A percentile compares a stretch with the other conserved stretches of the same genome.
These are phyloP conservation scores for Clavispora santaluciae DNA, from an alignment of 805 yeast species.

Conservation along the genomic window DNA sequence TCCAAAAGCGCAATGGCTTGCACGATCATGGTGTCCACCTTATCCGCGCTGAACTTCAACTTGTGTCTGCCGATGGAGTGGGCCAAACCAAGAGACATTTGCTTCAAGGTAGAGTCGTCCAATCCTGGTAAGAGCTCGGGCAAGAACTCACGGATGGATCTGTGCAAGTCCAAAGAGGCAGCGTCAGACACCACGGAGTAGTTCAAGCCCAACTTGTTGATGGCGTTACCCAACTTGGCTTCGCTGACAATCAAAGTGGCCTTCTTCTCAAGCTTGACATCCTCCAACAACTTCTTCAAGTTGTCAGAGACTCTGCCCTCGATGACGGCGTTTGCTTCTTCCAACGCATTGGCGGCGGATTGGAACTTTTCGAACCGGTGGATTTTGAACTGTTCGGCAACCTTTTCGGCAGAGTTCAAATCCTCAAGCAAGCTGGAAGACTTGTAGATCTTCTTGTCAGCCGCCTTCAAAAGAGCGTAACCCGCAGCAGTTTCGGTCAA, in stretches of 20 bases:
- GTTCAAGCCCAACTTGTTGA: slow-evolving; percentile 88
- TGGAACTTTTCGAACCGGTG: slow-evolving; percentile 93
- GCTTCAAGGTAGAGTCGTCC: slow-evolving; percentile 74
- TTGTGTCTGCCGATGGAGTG: slow-evolving; percentile 98
- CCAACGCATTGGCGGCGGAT: slow-evolving; percentile 93
- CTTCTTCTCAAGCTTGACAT: slow-evolving; percentile 74
- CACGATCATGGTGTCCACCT: slow-evolving; percentile 98
- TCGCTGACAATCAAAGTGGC: slow-evolving; percentile 88
- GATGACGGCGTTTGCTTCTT: slow-evolving; percentile 86
- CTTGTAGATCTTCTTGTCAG: slow-evolving; percentile 95
- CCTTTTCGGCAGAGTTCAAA: slow-evolving; percentile 77
- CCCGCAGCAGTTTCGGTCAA: slow-evolving; percentile 99
- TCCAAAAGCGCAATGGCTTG: slow-evolving; percentile 97
- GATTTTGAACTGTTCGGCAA: slow-evolving; percentile 83
- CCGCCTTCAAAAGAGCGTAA: slow-evolving; percentile 93
- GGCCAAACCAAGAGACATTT: slow-evolving; percentile 97
- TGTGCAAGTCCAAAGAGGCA: slow-evolving; percentile 87
- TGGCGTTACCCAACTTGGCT: slow-evolving; percentile 92
- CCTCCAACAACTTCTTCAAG: slow-evolving; percentile 71
- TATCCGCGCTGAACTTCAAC: slow-evolving; percentile 95
- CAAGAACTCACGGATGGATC: slow-evolving; percentile 91
- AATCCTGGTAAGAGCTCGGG: slow-evolving; percentile 95
- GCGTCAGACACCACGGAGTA: slow-evolving; percentile 91
- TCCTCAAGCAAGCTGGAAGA: slow-evolving; percentile 69
- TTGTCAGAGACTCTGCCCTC: slow-evolving; percentile 92